Evolutionary conservation across 805 yeast species (phyloP).

Genomic region (Torulaspora gathmanii): DNA sequence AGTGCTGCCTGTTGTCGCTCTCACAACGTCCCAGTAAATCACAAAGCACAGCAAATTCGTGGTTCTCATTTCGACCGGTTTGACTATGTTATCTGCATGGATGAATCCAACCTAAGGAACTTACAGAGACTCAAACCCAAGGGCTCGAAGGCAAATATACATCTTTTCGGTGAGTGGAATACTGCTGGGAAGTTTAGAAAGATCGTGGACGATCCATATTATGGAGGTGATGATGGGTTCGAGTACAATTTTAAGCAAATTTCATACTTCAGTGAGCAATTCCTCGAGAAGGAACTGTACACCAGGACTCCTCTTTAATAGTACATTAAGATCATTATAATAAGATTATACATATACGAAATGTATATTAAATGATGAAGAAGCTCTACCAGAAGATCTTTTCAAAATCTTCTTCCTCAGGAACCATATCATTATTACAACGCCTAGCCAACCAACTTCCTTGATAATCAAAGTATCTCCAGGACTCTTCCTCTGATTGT

Average conservation of each 20-base stretch:
- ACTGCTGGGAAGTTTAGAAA: conserved; percentile 45
- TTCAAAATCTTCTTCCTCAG: conserved; percentile 49
- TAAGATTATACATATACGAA: conserved; percentile 3
- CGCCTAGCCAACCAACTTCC: conserved; percentile 61
- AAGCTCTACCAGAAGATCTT: conserved; percentile 16
- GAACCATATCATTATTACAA: conserved; percentile 32
- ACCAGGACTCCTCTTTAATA: neutral
- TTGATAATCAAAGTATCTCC: conserved; percentile 84
- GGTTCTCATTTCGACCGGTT: conserved; percentile 49
- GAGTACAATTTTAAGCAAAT: conserved; percentile 74
- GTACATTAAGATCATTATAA: conserved; percentile 13
- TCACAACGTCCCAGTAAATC: conserved; percentile 71
- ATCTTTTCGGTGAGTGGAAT: conserved; percentile 78
- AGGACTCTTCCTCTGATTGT: conserved; percentile 45
- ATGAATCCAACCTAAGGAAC: conserved; percentile 52
- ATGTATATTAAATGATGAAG: neutral
- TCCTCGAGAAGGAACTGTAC: conserved; percentile 48
- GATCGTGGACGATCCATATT: conserved; percentile 86
- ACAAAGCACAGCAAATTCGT: conserved; percentile 65
- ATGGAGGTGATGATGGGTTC: conserved; percentile 82
- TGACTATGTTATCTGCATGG: conserved; percentile 71
- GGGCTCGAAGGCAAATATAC: conserved; percentile 44
- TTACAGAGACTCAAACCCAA: conserved; percentile 51
- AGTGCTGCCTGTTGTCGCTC: conserved; percentile 61
- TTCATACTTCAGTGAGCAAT: conserved; percentile 66